Conservation (phyloP, 1,139 yeast species). For the Scheffersomyces illinoinensis region DNA sequence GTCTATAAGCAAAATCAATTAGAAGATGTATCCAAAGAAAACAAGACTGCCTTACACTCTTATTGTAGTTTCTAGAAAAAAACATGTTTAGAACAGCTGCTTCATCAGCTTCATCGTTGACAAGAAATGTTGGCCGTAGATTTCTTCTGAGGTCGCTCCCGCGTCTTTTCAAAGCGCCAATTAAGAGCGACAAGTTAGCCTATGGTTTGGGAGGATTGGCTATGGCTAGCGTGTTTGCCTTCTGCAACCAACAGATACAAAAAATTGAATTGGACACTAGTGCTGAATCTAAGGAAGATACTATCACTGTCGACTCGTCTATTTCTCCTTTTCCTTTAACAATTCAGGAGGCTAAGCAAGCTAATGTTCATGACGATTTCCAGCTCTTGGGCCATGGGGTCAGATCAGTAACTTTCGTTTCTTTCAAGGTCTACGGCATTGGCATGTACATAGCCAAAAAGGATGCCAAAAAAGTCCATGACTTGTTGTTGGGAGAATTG, state of each 20-base stretch:
- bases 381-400: constrained; percentile 76
- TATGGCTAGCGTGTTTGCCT: not conserved
- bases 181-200: not conserved
- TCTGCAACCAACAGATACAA: not conserved
- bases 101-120: not conserved
- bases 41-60: no score
- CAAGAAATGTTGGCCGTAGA: not conserved
- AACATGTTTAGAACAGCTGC: not conserved
- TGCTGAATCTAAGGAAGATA: constrained; percentile 5
- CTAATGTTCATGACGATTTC: constrained; percentile 29
- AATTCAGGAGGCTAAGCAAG: constrained; percentile 20
- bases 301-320: constrained; percentile 48
- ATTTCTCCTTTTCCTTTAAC: constrained; percentile 53
- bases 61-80: not conserved
- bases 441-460: constrained; percentile 72
- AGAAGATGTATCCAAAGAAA: no score
- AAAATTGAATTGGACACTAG: constrained; percentile 9
- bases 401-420: constrained; percentile 76
- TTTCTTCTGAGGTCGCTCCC: not conserved
- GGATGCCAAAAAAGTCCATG: constrained; percentile 50
- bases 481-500: constrained; percentile 33
- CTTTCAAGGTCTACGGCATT: constrained; percentile 83
- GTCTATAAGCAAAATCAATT: not conserved
- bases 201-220: not conserved
- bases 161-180: not conserved